phyloP scores from a whole-genome alignment of 306 rosid genomes.

The Quercus ilex region DNA sequence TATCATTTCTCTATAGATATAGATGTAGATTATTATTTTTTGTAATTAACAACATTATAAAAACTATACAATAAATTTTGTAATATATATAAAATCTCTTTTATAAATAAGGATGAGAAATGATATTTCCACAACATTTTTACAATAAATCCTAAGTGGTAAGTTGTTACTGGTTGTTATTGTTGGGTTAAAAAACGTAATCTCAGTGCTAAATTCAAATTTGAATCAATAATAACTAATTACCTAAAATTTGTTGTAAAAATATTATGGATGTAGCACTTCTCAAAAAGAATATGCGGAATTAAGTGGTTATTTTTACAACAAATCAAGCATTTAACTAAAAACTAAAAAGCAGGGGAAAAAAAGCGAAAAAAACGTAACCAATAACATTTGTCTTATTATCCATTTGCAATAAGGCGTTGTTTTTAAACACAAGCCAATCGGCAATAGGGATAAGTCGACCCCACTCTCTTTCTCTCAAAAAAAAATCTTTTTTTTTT shows the following conservation, averaged over 20 bases:
- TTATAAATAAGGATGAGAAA: background rate
- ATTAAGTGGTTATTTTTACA: background rate
- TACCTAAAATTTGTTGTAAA: rapidly evolving
- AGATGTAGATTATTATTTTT: too few relatives aligned
- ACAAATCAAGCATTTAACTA: background rate
- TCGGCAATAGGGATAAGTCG: background rate
- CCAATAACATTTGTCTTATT: background rate
- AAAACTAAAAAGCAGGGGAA: background rate
- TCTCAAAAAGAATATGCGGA: background rate
- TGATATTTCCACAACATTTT: too few relatives aligned
- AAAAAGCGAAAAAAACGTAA: background rate
- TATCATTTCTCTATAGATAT: too few relatives aligned
- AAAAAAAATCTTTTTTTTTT: too few relatives aligned
- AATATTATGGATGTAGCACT: rapidly evolving
- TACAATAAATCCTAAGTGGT: too few relatives aligned
- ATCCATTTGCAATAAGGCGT: background rate
- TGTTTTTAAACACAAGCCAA: background rate
- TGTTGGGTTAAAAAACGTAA: too few relatives aligned
- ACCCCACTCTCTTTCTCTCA: background rate
- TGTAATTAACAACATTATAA: too few relatives aligned
- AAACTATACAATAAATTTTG: too few relatives aligned
- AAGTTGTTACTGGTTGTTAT: too few relatives aligned
- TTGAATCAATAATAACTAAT: too few relatives aligned
- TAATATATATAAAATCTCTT: too few relatives aligned
- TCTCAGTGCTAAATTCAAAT: too few relatives aligned